Conservation (phyloP, 2,329 filamentous ascomycete genomes). For the Cladosporium oxysporum region DNA sequence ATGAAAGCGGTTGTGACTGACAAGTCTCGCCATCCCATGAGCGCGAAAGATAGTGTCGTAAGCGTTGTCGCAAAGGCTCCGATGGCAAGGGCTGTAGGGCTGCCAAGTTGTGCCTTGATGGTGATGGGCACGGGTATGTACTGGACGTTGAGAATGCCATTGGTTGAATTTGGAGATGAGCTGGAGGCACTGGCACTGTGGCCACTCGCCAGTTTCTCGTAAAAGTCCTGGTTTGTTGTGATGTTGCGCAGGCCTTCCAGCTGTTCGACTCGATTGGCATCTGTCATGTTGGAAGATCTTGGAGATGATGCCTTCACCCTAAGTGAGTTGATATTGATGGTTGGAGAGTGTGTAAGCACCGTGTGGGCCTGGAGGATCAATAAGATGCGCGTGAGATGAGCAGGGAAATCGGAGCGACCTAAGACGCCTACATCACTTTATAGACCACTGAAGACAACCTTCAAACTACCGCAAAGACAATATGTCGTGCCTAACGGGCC, state of each 20-base stretch:
- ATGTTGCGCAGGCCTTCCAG: slow-evolving; percentile 33
- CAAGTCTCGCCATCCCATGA: slow-evolving; percentile 59
- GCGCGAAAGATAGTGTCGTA: slow-evolving; percentile 54
- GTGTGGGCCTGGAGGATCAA: background rate
- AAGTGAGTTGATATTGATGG: background rate
- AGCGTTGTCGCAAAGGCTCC: slow-evolving; percentile 58
- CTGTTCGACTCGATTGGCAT: slow-evolving; percentile 32
- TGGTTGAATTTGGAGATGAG: slow-evolving; percentile 1
- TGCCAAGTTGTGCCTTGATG: slow-evolving; percentile 35
- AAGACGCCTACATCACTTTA: background rate
- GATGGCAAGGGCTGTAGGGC: slow-evolving; percentile 51
- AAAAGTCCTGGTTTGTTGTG: slow-evolving; percentile 32
- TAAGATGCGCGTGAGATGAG: background rate
- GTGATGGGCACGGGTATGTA: slow-evolving; percentile 37
- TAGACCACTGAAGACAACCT: background rate
- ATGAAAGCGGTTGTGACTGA: slow-evolving; percentile 55
- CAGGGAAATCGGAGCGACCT: background rate
- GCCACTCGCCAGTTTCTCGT: slow-evolving; percentile 32
- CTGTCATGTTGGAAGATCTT: slow-evolving; percentile 23
- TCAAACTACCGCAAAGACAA: slow-evolving; percentile 6
- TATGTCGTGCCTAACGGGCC: slow-evolving; percentile 13
- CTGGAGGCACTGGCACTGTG: slow-evolving; percentile 25
- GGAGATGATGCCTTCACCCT: background rate
- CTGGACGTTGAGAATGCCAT: background rate
- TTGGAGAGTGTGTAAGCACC: background rate